phyloP scores from a whole-genome alignment of 2,329 filamentous ascomycete species.

The Sporothrix pseudoabietina region DNA sequence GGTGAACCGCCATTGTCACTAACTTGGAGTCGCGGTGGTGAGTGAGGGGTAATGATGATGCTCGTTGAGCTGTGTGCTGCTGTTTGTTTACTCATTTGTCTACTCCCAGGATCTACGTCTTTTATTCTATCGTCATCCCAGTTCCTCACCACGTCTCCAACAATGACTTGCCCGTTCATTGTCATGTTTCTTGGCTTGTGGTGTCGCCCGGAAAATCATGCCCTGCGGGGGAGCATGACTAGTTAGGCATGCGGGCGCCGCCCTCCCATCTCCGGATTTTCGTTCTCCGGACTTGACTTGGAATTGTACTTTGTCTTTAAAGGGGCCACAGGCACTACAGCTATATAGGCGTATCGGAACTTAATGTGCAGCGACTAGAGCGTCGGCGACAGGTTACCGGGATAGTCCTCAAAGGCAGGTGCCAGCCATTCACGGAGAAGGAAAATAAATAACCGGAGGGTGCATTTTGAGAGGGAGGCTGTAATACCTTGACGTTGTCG shows the following conservation, averaged over 20 bases:
- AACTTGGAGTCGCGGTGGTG: neutral
- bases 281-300: neutral
- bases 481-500: neutral
- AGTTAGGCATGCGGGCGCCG: neutral
- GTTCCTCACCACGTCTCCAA: neutral
- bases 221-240: neutral
- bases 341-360: too few species aligned
- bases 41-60: too few species aligned
- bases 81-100: neutral
- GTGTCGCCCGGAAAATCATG: neutral
- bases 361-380: too few species aligned
- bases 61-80: neutral
- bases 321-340: too few species aligned
- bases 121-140: neutral
- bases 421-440: neutral
- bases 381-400: neutral
- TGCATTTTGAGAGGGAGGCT: neutral
- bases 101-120: neutral
- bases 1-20: neutral
- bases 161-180: neutral
- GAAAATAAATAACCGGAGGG: neutral
- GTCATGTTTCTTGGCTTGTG: neutral
- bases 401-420: neutral
- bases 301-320: too few species aligned
- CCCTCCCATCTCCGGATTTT: neutral